These are phyloP conservation scores for Pharus latifolius DNA, from an alignment of 176 grass and related monocot species.

Conservation along the genomic window DNA sequence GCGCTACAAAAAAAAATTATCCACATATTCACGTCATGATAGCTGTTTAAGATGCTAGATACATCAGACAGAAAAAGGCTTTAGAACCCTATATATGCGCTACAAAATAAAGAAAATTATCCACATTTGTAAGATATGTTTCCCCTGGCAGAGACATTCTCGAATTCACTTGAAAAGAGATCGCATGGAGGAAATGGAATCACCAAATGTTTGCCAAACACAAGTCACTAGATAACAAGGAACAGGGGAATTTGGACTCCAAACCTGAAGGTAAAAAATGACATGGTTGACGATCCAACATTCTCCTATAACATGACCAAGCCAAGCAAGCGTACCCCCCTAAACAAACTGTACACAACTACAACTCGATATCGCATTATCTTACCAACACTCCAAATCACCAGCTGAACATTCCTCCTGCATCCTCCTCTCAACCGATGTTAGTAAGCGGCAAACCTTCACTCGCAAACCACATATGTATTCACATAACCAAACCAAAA, in stretches of 20 bases:
- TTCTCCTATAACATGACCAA: constrained; percentile 28
- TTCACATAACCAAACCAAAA: constrained; percentile 33
- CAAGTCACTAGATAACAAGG: constrained; percentile 1
- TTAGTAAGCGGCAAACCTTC: constrained; percentile 17
- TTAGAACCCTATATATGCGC: background rate
- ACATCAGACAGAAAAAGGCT: background rate
- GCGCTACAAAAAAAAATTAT: background rate
- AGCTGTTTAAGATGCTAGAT: background rate
- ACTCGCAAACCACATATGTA: constrained; percentile 19
- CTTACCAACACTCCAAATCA: background rate
- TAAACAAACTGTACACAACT: constrained; percentile 36
- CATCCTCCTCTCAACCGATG: background rate
- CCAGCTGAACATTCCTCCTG: background rate
- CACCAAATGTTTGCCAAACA: background rate
- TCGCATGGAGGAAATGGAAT: background rate
- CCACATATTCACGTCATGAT: background rate
- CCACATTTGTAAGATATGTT: background rate
- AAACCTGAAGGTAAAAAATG: constrained; percentile 27
- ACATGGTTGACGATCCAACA: constrained; percentile 36
- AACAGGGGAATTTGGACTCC: constrained; percentile 11
- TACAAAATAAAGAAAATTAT: background rate
- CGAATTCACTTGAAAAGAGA: background rate
- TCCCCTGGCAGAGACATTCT: background rate
- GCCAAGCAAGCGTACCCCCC: constrained; percentile 13
- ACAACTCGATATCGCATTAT: background rate